Base-by-base conservation (phyloP, 441 rosid genomes). In the Croton laevigatus region DNA sequence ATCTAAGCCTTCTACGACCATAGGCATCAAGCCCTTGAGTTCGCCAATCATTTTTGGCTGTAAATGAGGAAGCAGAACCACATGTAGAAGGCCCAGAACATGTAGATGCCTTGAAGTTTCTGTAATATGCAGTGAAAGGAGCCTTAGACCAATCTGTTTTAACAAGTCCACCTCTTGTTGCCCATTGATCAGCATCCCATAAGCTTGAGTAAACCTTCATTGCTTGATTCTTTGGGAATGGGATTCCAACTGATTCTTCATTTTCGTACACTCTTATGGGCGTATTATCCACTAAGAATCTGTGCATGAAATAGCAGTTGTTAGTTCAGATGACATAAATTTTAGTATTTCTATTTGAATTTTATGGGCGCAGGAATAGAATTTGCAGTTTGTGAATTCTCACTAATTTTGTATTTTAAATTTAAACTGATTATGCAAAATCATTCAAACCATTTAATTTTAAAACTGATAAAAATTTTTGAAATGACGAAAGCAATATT, bases 81-180 rank as follows among this genome's bases (percentile, higher is more conserved):
- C 68, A n/a, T n/a, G n/a, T 76, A 57, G 70, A 64, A 45, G 69
- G 49, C 4, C 11, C 38, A 4, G 65, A 23, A 40, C 82, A 69
- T 20, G 79, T 75, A 38, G 66, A 61, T 14, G 69, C 83, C 2
- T 73, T 79, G 73, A 80, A 80, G 76, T 82, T 77, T 65, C 83
- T 75, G 62, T 79, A 82, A 4, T 77, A 77, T 6, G 83, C 81
- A 0, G 77, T 75, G 75, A 82, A 82, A n/a, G n/a, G n/a, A n/a
- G n/a, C n/a, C n/a, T n/a, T n/a, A n/a, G n/a, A n/a, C 32, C 86
- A 82, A 62, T 80, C 83, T 11, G 83, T 80, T 73, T 82, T 82
- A 32, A 80, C 69, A 11, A 59, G 71, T 3, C 86, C 86, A 2
- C 86, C 83, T 62, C 83, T 78, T 9, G 83, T 80, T 0, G 86